Evolutionary conservation across 257 asterid species (phyloP).

Genomic region (Craterostigma plantagineum): DNA sequence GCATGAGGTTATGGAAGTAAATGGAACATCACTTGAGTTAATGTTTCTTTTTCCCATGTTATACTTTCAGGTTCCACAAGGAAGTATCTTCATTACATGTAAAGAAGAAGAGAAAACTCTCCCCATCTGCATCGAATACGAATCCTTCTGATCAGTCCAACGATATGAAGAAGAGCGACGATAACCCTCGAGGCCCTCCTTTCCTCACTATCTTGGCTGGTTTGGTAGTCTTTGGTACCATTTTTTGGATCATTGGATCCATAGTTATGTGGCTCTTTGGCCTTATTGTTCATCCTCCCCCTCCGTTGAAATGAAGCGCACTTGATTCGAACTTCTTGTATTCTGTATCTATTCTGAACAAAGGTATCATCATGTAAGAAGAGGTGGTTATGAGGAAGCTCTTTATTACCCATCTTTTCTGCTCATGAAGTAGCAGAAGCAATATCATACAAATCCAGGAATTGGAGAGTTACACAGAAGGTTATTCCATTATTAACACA

Average conservation of each 20-base stretch:
- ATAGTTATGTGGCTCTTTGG: conserved; percentile 33
- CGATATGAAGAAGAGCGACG: conserved; percentile 12
- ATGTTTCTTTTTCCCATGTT: conserved; percentile 4
- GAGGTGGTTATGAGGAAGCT: too few species aligned
- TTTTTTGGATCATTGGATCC: conserved; percentile 39
- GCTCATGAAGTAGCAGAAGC: too few species aligned
- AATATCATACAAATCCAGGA: too few species aligned
- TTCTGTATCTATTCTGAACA: background rate
- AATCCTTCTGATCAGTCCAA: conserved; percentile 28
- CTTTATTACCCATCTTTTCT: too few species aligned
- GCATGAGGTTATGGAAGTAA: too few species aligned
- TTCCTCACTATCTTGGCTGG: conserved; percentile 72
- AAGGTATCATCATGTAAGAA: background rate
- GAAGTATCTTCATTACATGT: conserved; percentile 10
- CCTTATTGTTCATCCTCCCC: conserved; percentile 29
- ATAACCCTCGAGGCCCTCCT: conserved; percentile 35
- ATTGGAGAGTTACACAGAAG: too few species aligned
- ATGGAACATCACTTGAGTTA: too few species aligned
- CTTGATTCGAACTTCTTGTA: conserved; percentile 1
- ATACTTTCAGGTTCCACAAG: conserved; percentile 19
- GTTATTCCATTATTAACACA: too few species aligned
- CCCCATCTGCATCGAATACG: conserved; percentile 23
- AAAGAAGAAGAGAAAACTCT: conserved; percentile 15
- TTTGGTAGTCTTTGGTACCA: conserved; percentile 23
- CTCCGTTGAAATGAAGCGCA: conserved; percentile 15